phyloP scores from a whole-genome alignment of 441 rosid genomes.

The Capsella rubella region DNA sequence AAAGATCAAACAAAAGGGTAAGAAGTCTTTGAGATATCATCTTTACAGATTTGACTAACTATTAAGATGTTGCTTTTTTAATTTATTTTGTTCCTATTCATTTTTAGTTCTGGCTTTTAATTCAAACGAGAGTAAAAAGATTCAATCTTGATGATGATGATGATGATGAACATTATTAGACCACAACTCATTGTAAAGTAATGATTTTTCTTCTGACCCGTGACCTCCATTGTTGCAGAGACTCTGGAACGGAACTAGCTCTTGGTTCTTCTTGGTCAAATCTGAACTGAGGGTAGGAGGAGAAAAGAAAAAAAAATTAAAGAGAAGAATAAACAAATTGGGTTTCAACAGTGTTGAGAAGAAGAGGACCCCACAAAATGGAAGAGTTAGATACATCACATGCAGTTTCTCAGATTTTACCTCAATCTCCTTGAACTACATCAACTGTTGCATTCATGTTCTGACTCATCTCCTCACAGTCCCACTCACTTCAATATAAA shows the following conservation, averaged over 20 bases:
- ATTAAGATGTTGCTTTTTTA: slow-evolving; percentile 5
- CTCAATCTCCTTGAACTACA: slow-evolving; percentile 44
- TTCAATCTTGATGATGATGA: slow-evolving; percentile 31
- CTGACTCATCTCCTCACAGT: slow-evolving; percentile 53
- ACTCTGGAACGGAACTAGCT: slow-evolving; percentile 30
- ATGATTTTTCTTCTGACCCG: slow-evolving; percentile 42
- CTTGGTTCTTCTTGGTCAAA: slow-evolving; percentile 49
- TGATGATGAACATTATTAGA: slow-evolving; percentile 34
- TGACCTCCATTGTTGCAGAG: slow-evolving; percentile 47
- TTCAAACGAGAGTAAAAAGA: slow-evolving; percentile 18
- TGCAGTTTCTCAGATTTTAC: slow-evolving; percentile 58
- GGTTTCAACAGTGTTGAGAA: slow-evolving; percentile 47
- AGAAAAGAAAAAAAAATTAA: slow-evolving; percentile 33
- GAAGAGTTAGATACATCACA: slow-evolving; percentile 64
- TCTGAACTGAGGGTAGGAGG: slow-evolving; percentile 33
- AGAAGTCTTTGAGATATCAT: slow-evolving; percentile 39
- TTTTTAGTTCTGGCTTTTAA: slow-evolving; percentile 23
- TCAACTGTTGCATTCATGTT: slow-evolving; percentile 78
- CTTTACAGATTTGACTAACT: slow-evolving; percentile 35
- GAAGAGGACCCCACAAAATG: slow-evolving; percentile 69
- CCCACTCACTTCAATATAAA: slow-evolving; percentile 52
- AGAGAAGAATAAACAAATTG: slow-evolving; percentile 2
- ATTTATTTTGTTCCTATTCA: slow-evolving; percentile 14
- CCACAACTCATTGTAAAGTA: slow-evolving; percentile 19
- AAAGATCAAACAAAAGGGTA: slow-evolving; percentile 40